Evolutionary conservation across 805 yeast genomes (phyloP).

Genomic region (Candida suzukii): DNA sequence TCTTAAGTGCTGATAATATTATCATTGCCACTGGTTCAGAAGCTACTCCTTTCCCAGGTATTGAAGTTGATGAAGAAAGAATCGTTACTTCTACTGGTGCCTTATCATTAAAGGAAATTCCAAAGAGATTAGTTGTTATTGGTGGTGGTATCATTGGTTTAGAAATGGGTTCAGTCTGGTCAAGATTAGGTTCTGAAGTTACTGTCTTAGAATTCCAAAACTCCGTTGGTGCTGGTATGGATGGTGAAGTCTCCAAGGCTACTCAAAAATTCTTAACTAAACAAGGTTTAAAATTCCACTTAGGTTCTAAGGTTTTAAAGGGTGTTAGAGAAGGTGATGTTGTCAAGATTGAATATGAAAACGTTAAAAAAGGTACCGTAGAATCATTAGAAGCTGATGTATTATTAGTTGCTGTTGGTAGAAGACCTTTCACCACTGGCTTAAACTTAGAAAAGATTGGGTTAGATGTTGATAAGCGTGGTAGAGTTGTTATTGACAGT

Average conservation of each 20-base stretch:
- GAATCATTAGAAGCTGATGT: conserved; percentile 85
- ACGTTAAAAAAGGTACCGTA: conserved; percentile 77
- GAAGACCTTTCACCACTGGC: conserved; percentile 94
- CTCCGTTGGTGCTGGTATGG: conserved; percentile 98
- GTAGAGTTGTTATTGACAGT: conserved; percentile 89
- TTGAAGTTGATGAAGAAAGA: conserved; percentile 92
- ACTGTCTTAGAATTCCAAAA: conserved; percentile 87
- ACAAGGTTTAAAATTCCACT: conserved; percentile 92
- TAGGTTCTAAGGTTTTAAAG: conserved; percentile 82
- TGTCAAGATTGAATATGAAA: conserved; percentile 84
- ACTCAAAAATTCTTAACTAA: conserved; percentile 85
- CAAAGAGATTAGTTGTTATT: conserved; percentile 85
- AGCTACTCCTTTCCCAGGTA: conserved; percentile 98
- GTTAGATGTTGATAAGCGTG: conserved; percentile 84
- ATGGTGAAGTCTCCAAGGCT: conserved; percentile 84
- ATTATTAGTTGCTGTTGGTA: conserved; percentile 93
- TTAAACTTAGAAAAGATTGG: conserved; percentile 85
- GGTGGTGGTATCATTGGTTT: conserved; percentile 99
- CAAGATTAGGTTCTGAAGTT: conserved; percentile 92
- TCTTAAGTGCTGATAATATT: conserved; percentile 75
- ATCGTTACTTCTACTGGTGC: conserved; percentile 96
- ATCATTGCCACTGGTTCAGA: conserved; percentile 98
- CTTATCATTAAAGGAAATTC: conserved; percentile 76
- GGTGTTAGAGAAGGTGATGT: conserved; percentile 86
- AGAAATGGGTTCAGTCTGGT: conserved; percentile 98